Conservation (phyloP, 2,329 filamentous ascomycete species). For the Phaeoacremonium minimum region DNA sequence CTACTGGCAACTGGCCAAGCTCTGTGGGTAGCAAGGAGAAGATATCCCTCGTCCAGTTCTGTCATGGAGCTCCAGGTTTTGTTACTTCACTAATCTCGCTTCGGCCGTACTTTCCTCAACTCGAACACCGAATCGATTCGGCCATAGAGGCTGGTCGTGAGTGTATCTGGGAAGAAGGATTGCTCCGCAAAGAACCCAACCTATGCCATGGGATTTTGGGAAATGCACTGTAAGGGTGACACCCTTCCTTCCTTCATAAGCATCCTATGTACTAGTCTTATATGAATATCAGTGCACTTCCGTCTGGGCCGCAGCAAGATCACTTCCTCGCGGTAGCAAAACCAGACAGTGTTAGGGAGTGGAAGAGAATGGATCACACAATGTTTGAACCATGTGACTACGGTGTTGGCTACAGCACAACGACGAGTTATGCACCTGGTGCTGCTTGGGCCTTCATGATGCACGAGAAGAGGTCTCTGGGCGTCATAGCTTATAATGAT, state of each 20-base stretch:
- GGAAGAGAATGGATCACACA: conserved; percentile 12
- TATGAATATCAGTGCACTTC: conserved; percentile 9
- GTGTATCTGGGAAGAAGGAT: conserved; percentile 46
- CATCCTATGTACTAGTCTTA: neutral
- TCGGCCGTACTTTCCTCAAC: conserved; percentile 41
- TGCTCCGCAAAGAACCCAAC: conserved; percentile 57
- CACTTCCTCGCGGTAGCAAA: conserved; percentile 54
- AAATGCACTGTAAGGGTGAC: conserved; percentile 51
- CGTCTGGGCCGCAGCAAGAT: conserved; percentile 23
- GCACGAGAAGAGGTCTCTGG: conserved; percentile 9
- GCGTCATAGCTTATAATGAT: conserved; percentile 18
- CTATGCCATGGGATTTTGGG: conserved; percentile 56
- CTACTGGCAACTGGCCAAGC: conserved; percentile 24
- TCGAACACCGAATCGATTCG: conserved; percentile 42
- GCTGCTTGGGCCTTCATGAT: conserved; percentile 21
- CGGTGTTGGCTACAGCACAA: conserved; percentile 16
- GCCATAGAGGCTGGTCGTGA: conserved; percentile 42
- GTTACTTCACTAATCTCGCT: conserved; percentile 49
- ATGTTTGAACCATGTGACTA: conserved; percentile 21
- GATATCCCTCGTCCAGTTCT: conserved; percentile 52
- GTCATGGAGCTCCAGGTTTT: conserved; percentile 56
- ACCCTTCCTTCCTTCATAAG: conserved; percentile 28
- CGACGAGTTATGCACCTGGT: conserved; percentile 17
- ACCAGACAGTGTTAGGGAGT: conserved; percentile 44
- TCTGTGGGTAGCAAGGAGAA: conserved; percentile 9